A percentile compares a stretch with the other conserved stretches of the same genome.
These are phyloP conservation scores for Pichia sp. DNA, from an alignment of 1,139 yeast genomes.

Conservation along the genomic window DNA sequence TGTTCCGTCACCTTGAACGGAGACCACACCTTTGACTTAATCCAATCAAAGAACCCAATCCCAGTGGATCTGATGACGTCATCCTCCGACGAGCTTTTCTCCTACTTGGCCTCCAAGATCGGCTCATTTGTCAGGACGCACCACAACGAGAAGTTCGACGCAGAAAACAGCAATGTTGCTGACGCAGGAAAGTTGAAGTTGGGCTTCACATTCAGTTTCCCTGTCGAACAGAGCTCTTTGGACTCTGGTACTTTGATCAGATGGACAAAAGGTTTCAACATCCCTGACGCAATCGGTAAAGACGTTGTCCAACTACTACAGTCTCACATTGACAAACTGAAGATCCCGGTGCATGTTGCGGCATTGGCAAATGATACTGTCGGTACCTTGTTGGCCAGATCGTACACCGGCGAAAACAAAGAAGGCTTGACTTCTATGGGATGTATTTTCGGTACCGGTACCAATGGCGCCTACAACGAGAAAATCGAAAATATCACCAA, in stretches of 20 bases:
- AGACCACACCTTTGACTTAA: constrained; percentile 68
- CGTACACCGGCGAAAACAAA: constrained; percentile 70
- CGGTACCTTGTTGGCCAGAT: constrained; percentile 84
- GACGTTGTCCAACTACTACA: constrained; percentile 78
- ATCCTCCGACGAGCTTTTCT: constrained; percentile 57
- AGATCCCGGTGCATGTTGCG: constrained; percentile 67
- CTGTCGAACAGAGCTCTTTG: constrained; percentile 78
- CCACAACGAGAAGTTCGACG: constrained; percentile 45
- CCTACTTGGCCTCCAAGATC: constrained; percentile 69
- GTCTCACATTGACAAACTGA: constrained; percentile 53
- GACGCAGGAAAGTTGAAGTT: constrained; percentile 46
- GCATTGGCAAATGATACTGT: constrained; percentile 95
- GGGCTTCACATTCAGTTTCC: constrained; percentile 93
- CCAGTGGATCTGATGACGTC: constrained; percentile 66
- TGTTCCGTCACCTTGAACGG: constrained; percentile 80
- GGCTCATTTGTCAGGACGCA: constrained; percentile 57
- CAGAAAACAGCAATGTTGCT: constrained; percentile 42
- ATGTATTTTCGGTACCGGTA: constrained; percentile 92
- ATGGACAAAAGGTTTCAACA: constrained; percentile 94
- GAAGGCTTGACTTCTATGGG: constrained; percentile 72
- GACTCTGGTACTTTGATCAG: constrained; percentile 76
- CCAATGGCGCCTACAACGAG: constrained; percentile 91
- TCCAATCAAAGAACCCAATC: constrained; percentile 69
- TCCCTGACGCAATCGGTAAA: constrained; percentile 76
- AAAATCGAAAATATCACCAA: constrained; percentile 66